Evolutionary conservation across 805 yeast species (phyloP), one percentile per base, ranked within the genome.

Genomic region (Scheffersomyces coipomensis): DNA sequence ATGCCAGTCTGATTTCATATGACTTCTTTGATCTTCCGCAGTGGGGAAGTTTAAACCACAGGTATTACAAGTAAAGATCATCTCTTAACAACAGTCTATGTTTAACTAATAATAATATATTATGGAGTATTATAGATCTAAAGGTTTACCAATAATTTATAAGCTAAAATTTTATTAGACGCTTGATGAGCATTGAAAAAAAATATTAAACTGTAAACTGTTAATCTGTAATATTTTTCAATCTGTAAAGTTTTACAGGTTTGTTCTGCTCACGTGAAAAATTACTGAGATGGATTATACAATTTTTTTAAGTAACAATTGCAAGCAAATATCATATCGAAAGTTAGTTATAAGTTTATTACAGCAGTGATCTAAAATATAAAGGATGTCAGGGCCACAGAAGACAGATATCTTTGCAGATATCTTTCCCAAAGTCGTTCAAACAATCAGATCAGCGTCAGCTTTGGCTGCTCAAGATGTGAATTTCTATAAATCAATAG

Each of bases 1-100:
- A 58, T 93, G 99, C 99, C 99, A 93, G 40, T 93, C 99, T 2
- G 96, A 83, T 58, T 87, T 88, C 99, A 93, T 93, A 60, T 93
- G 99, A 47, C 75, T 76, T 46, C 98, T 75, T 66, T 93, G 99
- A 42, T 82, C 71, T 46, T 83, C 93, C n/a, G 95, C 83, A 26
- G 82, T 72, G 31, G 83, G 78, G 56, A 93, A 93, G 33, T 82
- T 81, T 47, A 88, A 79, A 18, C 80, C 81, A 63, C 99, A 93
- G 16, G 96, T 84, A 56, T 90, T 87, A 65, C 99, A 93, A 10
- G 97, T 88, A 36, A 48, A 60, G 23, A 9, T 21, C 23, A 7
- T 21, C 23, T 21, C n/a, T 25, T 13, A 25, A 5, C 11, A 25
- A 25, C 13, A 25, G 29, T 10, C 11, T 8, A 12, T 12, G n/a